Percentiles rank a stretch among this genome's conserved stretches.
Conservation (phyloP, 1,284 basidiomycete genomes). For the Ganoderma leucocontextum region DNA sequence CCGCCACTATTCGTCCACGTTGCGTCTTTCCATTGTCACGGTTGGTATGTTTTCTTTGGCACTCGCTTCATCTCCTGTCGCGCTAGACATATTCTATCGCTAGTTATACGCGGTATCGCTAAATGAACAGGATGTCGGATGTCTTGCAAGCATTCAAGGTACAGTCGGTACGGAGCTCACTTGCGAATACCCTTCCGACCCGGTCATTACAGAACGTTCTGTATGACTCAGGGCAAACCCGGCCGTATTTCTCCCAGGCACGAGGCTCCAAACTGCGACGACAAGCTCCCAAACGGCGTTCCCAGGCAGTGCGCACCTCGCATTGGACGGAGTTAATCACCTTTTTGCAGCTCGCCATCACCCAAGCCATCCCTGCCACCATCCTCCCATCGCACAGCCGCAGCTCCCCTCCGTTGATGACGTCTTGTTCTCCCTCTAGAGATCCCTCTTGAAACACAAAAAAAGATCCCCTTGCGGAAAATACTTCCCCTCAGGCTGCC, state of each 20-base stretch:
- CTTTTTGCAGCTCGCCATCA: conserved; percentile 2
- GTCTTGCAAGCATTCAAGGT: neutral
- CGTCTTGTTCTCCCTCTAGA: conserved; percentile 4
- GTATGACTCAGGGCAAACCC: neutral
- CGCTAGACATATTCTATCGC: neutral
- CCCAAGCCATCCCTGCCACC: neutral
- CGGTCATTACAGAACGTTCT: neutral
- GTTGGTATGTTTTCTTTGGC: neutral
- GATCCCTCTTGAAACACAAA: neutral
- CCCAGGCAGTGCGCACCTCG: conserved; percentile 12
- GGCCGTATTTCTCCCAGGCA: conserved; percentile 5
- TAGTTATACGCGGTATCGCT: neutral
- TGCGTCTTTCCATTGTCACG: neutral
- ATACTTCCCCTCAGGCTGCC: too few relatives aligned
- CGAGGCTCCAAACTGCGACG: conserved; percentile 1
- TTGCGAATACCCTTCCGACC: neutral
- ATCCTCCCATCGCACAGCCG: conserved; percentile 13
- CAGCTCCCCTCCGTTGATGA: neutral
- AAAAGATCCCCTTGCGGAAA: neutral
- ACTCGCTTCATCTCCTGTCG: neutral
- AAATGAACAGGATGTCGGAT: neutral
- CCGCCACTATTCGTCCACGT: conserved; percentile 6
- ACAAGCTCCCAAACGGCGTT: conserved; percentile 3
- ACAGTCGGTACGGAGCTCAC: conserved; percentile 1
- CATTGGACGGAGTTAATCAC: conserved; percentile 9